Evolutionary conservation across 2,329 filamentous ascomycete species (phyloP).

Genomic region (Paecilomyces sp.): DNA sequence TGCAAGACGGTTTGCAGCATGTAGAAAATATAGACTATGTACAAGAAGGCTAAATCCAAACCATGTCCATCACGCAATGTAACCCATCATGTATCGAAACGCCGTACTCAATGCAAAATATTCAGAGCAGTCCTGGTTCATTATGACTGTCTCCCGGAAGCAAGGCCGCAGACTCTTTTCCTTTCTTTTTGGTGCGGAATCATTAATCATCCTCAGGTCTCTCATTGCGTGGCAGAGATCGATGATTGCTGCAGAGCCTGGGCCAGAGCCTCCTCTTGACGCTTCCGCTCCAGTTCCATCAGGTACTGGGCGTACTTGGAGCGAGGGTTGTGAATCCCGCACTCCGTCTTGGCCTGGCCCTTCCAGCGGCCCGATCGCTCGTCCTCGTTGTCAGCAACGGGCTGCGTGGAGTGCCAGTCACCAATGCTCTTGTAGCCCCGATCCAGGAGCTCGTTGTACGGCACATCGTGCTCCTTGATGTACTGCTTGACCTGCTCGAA

Average conservation of each 20-base stretch:
- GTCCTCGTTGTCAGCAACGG: slow-evolving; percentile 84
- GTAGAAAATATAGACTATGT: background rate
- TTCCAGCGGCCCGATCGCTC: slow-evolving; percentile 97
- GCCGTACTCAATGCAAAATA: background rate
- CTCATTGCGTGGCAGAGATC: slow-evolving; percentile 20
- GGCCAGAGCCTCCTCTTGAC: slow-evolving; percentile 49
- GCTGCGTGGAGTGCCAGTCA: slow-evolving; percentile 95
- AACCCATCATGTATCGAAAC: background rate
- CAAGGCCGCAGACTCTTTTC: background rate
- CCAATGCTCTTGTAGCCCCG: slow-evolving; percentile 96
- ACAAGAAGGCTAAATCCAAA: background rate
- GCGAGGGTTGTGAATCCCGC: slow-evolving; percentile 97
- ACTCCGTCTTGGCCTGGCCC: slow-evolving; percentile 92
- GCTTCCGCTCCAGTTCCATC: slow-evolving; percentile 63
- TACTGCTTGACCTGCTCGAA: slow-evolving; percentile 88
- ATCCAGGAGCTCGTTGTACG: slow-evolving; percentile 88
- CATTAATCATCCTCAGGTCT: background rate
- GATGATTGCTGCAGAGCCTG: slow-evolving; percentile 33
- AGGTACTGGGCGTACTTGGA: slow-evolving; percentile 86
- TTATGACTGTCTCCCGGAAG: background rate
- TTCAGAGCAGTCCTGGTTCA: background rate
- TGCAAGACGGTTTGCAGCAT: background rate
- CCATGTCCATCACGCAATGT: background rate
- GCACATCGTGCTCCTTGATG: slow-evolving; percentile 76
- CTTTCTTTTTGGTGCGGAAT: background rate